Percentiles rank a stretch among this genome's conserved stretches.
Evolutionary conservation across 495 filamentous ascomycete species (phyloP).

Genomic region (Aspergillus mulundensis): DNA sequence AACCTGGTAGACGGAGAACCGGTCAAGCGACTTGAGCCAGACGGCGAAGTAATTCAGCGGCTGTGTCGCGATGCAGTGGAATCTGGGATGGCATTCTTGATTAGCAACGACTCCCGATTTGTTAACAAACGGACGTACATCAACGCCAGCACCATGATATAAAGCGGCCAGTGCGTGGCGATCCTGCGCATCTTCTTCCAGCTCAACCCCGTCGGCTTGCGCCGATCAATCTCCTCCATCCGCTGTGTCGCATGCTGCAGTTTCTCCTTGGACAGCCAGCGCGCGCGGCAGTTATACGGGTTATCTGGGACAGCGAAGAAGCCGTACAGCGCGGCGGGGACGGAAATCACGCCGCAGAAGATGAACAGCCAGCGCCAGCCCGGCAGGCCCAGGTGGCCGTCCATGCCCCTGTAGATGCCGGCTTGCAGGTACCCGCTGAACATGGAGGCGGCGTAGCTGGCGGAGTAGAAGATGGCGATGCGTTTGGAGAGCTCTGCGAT

Average conservation of each 20-base stretch:
- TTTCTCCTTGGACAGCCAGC: conserved; percentile 36
- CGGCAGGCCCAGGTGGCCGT: neutral
- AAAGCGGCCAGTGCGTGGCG: neutral
- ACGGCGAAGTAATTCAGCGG: conserved; percentile 2
- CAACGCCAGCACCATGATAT: neutral
- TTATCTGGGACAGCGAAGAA: neutral
- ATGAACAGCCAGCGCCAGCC: conserved; percentile 4
- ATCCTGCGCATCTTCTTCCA: neutral
- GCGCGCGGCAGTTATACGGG: conserved; percentile 1
- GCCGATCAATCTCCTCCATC: conserved; percentile 2
- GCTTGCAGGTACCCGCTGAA: conserved; percentile 2
- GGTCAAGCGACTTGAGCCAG: conserved; percentile 2
- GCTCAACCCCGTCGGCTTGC: neutral
- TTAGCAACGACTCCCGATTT: too few species aligned
- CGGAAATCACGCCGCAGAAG: neutral
- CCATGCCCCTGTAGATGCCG: neutral
- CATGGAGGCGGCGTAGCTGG: neutral
- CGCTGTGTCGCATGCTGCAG: conserved; percentile 20
- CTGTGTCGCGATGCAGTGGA: conserved; percentile 1
- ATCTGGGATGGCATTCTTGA: neutral
- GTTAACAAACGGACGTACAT: too few species aligned
- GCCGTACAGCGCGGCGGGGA: neutral
- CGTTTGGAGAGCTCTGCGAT: neutral
- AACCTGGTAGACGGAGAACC: conserved; percentile 1
- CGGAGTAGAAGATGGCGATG: neutral